Evolutionary conservation across 192 early-diverging fungal species (phyloP).

Genomic region (Gamsiella multidivaricata): DNA sequence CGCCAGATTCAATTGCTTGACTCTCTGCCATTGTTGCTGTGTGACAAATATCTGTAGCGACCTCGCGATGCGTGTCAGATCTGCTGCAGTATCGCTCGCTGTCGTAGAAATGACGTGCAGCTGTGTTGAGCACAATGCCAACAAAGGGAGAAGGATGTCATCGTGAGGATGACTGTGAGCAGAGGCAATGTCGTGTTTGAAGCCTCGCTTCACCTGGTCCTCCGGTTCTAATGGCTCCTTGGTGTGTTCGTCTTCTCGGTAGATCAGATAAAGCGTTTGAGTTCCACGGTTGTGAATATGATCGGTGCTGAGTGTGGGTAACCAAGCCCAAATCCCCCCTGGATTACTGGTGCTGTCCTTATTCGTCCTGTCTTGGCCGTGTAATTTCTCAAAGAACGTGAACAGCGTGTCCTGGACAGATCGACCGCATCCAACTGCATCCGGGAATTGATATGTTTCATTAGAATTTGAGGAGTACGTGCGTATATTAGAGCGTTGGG

Average conservation of each 20-base stretch:
- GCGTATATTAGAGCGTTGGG: not conserved
- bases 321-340: constrained; percentile 12
- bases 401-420: constrained; percentile 7
- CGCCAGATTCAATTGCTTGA: not conserved
- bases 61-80: not conserved
- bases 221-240: not conserved
- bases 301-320: not conserved
- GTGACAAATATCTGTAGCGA: not conserved
- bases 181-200: too few relatives aligned
- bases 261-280: constrained; percentile 1
- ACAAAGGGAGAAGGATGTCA: not conserved
- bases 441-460: not conserved
- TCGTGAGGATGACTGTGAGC: not conserved
- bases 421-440: not conserved
- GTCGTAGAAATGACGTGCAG: constrained; percentile 8
- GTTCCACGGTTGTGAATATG: not conserved
- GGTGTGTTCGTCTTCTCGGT: not conserved
- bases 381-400: not conserved
- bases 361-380: not conserved
- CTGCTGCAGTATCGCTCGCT: not conserved
- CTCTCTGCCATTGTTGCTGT: not conserved
- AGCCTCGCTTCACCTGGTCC: too few relatives aligned
- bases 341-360: not conserved
- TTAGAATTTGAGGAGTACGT: not conserved
- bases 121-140: constrained; percentile 6